Base-by-base conservation (phyloP, 2,329 filamentous ascomycete genomes). In the Graphilbum ipis-grandicollis region DNA sequence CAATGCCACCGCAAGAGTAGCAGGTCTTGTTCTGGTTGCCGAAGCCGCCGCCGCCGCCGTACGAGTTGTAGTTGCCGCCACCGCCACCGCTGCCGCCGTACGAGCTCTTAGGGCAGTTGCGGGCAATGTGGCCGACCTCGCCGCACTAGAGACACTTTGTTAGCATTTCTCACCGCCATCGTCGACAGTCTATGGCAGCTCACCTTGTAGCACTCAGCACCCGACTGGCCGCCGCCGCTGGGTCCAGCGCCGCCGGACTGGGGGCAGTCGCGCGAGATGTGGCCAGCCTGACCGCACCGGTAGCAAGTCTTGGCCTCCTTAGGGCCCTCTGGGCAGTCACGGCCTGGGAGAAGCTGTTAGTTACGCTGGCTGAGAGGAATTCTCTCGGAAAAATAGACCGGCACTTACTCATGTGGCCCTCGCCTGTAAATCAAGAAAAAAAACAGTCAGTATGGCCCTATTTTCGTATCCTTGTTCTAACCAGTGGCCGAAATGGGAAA, bases 1-100 rank as follows among this genome's bases (percentile, higher is more conserved):
- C 88, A 56, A 84, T 86, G 47, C 90, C 90, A 50, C 90, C 90
- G 65, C 90, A 96, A 32, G 85, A 93, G 71, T 94, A 98, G 78
- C 90, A 96, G 50, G 85, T 94, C 68, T 88, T 84, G 52, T 47
- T 41, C 39, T 43, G 44, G 44, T 43, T 42, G 43, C 46, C 37
- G 42, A 56, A 54, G 45, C 58, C 57, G 36, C 59, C 57, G 42
- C 59, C 56, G 47, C 64, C 63, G 45, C 63, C 59, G 43, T 57
- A 56, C 46, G 62, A 61, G 48, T 62, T 53, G 47, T 59, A 56
- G 41, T 56, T 53, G 44, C 62, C 60, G 47, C 63, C 53, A 46
- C 52, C 55, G n/a, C n/a, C n/a, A 44, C 62, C 60, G 42, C 52
- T 51, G 46, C 66, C 70, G 50, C 69, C 60, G 44, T 54, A 56